These are phyloP conservation scores for Murraya paniculata DNA, from an alignment of 345 rosid species.

Conservation along the genomic window DNA sequence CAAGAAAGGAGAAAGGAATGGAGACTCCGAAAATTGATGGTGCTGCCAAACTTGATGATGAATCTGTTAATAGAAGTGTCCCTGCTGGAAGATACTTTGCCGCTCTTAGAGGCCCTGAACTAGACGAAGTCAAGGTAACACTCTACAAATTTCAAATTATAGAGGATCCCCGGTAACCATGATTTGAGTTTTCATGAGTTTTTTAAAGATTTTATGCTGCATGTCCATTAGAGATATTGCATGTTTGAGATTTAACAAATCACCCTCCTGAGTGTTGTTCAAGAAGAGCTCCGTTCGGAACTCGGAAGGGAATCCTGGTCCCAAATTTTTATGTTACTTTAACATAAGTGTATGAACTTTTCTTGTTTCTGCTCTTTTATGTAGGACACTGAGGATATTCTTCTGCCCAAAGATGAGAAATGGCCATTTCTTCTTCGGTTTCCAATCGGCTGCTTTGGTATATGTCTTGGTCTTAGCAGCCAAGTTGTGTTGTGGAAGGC, in stretches of 20 bases:
- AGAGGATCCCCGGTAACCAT: too few relatives aligned
- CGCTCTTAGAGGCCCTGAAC: slow-evolving; percentile 94
- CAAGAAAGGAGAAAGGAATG: slow-evolving; percentile 46
- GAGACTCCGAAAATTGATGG: slow-evolving; percentile 40
- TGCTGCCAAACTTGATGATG: slow-evolving; percentile 44
- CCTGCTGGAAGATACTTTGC: slow-evolving; percentile 96
- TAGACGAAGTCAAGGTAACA: slow-evolving; percentile 90
- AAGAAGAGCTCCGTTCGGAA: too few relatives aligned
- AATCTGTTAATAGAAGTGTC: slow-evolving; percentile 54
- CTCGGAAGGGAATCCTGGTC: too few relatives aligned
- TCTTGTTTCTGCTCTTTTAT: not conserved
- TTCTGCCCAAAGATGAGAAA: slow-evolving; percentile 82
- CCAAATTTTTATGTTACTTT: not conserved
- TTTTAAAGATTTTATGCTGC: too few relatives aligned
- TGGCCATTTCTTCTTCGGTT: slow-evolving; percentile 97
- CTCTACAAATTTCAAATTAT: not conserved
- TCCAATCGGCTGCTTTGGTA: slow-evolving; percentile 86
- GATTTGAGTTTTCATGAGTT: too few relatives aligned
- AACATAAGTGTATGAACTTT: too few relatives aligned
- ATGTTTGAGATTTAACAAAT: too few relatives aligned
- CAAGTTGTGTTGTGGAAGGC: slow-evolving; percentile 83
- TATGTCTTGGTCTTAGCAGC: slow-evolving; percentile 90
- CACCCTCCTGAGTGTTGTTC: too few relatives aligned
- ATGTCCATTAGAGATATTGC: too few relatives aligned
- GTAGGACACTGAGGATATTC: slow-evolving; percentile 81